Evolutionary conservation across 306 rosid species (phyloP).

Genomic region (Fragaria nilgerrensis): DNA sequence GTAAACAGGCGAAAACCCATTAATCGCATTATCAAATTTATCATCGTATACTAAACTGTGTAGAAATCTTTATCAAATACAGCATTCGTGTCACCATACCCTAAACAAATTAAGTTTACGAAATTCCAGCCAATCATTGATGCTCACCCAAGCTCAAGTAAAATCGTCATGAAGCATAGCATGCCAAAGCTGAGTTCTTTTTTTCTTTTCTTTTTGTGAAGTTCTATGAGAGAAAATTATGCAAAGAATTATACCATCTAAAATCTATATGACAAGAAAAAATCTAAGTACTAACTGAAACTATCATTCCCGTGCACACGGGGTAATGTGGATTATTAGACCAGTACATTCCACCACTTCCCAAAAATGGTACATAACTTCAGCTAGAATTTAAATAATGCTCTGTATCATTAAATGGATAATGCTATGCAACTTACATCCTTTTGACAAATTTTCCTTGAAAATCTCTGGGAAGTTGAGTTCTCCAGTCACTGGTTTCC

Average conservation of each 20-base stretch:
- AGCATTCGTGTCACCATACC: background rate
- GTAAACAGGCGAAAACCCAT: background rate
- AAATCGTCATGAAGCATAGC: background rate
- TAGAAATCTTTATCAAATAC: background rate
- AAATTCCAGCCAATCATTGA: background rate
- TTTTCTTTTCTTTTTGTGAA: background rate
- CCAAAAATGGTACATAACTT: background rate
- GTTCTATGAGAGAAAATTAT: background rate
- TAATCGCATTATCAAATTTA: background rate
- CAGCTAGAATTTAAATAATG: background rate
- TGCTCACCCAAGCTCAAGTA: background rate
- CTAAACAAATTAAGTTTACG: background rate
- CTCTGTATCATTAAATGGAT: background rate
- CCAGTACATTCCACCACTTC: background rate
- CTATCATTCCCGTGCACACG: background rate
- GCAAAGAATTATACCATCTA: background rate
- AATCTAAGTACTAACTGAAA: background rate
- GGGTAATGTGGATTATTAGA: background rate
- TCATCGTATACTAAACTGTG: background rate
- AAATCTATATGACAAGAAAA: background rate
- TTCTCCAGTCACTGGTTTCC: constrained; percentile 16
- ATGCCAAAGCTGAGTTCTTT: background rate
- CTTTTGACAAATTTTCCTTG: constrained; percentile 4
- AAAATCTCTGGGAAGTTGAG: background rate
- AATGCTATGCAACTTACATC: constrained; percentile 19